Evolutionary conservation across 2,329 filamentous ascomycete species (phyloP).

Genomic region (Talaromyces amestolkiae): DNA sequence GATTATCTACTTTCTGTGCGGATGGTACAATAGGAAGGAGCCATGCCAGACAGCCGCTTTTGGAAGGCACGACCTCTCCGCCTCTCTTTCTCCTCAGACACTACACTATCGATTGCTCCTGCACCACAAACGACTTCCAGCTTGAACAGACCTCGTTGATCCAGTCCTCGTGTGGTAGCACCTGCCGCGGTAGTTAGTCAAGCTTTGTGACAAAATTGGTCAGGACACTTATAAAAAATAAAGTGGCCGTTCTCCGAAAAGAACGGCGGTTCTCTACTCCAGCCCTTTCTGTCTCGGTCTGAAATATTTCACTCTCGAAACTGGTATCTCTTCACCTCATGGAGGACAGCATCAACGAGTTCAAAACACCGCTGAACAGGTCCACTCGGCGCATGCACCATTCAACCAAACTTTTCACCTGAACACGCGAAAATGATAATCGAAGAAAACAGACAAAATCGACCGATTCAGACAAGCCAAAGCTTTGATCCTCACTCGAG

Average conservation of each 20-base stretch:
- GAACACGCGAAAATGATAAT: slow-evolving; percentile 16
- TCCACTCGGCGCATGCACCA: neutral
- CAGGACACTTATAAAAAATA: slow-evolving; percentile 41
- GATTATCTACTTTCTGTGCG: neutral
- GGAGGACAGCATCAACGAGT: slow-evolving; percentile 10
- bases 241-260: slow-evolving; percentile 30
- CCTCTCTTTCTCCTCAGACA: neutral
- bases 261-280: slow-evolving; percentile 29
- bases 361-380: slow-evolving; percentile 9
- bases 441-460: slow-evolving; percentile 13
- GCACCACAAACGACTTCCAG: neutral
- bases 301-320: neutral
- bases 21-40: neutral
- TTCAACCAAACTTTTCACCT: slow-evolving; percentile 14
- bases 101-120: neutral
- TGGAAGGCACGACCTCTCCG: neutral
- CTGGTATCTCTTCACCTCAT: neutral
- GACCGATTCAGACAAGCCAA: slow-evolving; percentile 72
- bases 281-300: slow-evolving; percentile 8
- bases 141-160: neutral
- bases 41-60: neutral
- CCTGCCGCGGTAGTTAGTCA: slow-evolving; percentile 33
- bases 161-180: no score
- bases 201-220: slow-evolving; percentile 11
- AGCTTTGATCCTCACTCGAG: slow-evolving; percentile 90